Evolutionary conservation across 2,329 filamentous ascomycete genomes (phyloP).

Genomic region (Colletotrichum nymphaeae): DNA sequence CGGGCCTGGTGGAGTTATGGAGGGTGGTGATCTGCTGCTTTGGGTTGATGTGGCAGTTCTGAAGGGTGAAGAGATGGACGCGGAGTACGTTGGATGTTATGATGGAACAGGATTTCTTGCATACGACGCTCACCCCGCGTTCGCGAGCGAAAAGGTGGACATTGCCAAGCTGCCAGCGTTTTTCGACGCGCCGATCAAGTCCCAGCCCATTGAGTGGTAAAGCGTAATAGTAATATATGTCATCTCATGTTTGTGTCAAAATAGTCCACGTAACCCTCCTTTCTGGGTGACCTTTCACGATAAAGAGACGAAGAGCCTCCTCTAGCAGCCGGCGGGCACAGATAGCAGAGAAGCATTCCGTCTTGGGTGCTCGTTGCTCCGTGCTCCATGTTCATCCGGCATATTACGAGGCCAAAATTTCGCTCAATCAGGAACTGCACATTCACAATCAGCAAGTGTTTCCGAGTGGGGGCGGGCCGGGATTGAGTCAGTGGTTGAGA

Average conservation of each 20-base stretch:
- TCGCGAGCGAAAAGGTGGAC: conserved; percentile 12
- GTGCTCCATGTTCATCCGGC: neutral
- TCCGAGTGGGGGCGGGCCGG: neutral
- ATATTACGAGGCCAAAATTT: neutral
- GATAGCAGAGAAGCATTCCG: neutral
- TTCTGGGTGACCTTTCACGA: neutral
- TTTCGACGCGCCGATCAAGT: conserved; percentile 22
- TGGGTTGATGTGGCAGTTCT: conserved; percentile 29
- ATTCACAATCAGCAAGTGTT: neutral
- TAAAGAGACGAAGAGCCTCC: neutral
- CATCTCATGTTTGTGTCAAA: neutral
- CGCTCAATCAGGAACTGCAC: neutral
- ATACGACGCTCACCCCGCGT: conserved; percentile 21
- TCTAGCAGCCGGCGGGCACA: neutral
- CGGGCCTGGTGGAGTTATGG: conserved; percentile 28
- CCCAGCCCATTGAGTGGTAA: conserved; percentile 28
- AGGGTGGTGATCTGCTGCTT: conserved; percentile 27
- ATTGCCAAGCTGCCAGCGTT: conserved; percentile 9
- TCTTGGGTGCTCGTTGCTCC: neutral
- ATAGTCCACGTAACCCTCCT: neutral
- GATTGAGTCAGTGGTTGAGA: conserved; percentile 15
- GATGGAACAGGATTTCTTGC: conserved; percentile 28
- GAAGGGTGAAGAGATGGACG: conserved; percentile 31
- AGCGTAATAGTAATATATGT: neutral
- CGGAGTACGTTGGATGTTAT: conserved; percentile 31